Conservation (phyloP, 176 grass and related monocot species). For the Eremochloa ophiuroides region DNA sequence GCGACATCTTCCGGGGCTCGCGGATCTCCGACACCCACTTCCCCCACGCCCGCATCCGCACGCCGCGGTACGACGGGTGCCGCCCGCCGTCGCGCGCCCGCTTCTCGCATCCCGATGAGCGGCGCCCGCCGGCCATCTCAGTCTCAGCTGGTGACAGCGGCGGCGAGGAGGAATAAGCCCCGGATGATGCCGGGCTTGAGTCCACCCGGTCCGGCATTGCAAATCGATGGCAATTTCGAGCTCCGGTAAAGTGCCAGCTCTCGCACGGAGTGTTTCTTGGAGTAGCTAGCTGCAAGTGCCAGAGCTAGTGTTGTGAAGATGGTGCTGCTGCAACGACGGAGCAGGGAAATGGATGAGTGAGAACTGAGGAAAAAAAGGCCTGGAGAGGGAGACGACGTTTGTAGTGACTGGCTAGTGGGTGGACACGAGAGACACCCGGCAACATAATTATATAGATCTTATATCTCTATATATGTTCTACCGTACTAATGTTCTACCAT, state of each 20-base stretch:
- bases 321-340: not conserved
- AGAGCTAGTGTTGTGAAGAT: not conserved
- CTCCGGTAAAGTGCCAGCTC: not conserved
- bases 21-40: conserved; percentile 95
- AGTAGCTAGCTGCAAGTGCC: not conserved
- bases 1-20: conserved; percentile 80
- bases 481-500: too few species aligned
- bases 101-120: not conserved
- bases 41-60: conserved; percentile 86
- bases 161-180: not conserved
- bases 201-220: conserved; percentile 15
- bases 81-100: not conserved
- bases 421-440: not conserved
- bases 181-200: conserved; percentile 25
- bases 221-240: not conserved
- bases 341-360: not conserved
- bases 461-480: too few species aligned
- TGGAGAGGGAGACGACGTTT: not conserved
- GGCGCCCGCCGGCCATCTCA: not conserved
- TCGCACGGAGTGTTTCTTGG: not conserved
- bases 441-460: not conserved
- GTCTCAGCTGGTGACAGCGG: not conserved
- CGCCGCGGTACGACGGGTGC: conserved; percentile 60
- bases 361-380: not conserved
- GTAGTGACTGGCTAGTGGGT: not conserved